phyloP scores from a whole-genome alignment of 2,329 filamentous ascomycete species.

The Ophiostoma montium region DNA sequence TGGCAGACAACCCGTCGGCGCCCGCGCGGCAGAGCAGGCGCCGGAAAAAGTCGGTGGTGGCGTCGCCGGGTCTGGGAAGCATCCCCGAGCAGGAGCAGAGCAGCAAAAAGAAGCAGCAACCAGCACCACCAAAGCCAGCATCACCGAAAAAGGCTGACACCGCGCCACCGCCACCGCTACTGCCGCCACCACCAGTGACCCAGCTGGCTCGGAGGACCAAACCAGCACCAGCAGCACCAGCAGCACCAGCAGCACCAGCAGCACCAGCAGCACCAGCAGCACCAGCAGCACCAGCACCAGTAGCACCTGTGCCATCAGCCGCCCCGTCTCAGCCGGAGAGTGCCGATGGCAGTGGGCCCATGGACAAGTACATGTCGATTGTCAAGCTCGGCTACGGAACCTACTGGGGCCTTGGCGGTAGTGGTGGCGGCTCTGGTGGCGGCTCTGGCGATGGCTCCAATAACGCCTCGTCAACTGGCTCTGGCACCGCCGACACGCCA shows the following conservation, averaged over 20 bases:
- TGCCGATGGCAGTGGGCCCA: conserved; percentile 18
- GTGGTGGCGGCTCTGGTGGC: conserved; percentile 4
- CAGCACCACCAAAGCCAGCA: not conserved
- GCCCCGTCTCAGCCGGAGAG: conserved; percentile 4
- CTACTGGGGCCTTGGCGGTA: conserved; percentile 41
- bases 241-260: not conserved
- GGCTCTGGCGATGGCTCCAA: no score
- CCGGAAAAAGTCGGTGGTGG: conserved; percentile 17
- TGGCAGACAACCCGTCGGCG: conserved; percentile 63
- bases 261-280: not conserved
- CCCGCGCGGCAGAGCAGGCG: conserved; percentile 33
- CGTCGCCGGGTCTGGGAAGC: conserved; percentile 2
- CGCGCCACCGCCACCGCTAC: conserved; percentile 1
- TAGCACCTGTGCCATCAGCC: no score
- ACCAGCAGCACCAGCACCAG: not conserved
- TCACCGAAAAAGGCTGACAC: not conserved
- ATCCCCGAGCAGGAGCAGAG: conserved; percentile 8
- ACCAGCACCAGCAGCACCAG: not conserved
- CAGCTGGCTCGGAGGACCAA: conserved; percentile 11
- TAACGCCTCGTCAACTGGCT: conserved; percentile 4
- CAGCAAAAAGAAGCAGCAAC: not conserved
- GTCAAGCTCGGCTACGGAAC: conserved; percentile 54
- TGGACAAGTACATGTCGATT: conserved; percentile 47
- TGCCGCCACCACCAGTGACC: conserved; percentile 15
- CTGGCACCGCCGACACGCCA: not conserved